These are phyloP conservation scores for Neurospora sp. DNA, from an alignment of 495 filamentous ascomycete genomes.

Conservation along the genomic window DNA sequence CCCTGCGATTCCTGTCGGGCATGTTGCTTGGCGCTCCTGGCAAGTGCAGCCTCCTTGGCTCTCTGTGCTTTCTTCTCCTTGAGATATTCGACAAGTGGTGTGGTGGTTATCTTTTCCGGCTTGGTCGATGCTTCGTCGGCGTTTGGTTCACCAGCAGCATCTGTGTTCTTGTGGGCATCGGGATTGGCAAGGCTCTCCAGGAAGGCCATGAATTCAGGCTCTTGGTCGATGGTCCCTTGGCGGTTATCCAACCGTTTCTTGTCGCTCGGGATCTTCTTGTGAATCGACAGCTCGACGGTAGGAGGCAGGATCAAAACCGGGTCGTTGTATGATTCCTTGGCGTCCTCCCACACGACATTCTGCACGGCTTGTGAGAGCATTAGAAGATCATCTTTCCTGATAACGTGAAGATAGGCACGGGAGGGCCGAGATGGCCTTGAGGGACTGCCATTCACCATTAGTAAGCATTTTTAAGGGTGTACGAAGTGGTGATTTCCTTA, in stretches of 20 bases:
- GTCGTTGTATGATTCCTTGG: conserved; percentile 56
- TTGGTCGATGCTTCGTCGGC: conserved; percentile 40
- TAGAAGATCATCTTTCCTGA: conserved; percentile 46
- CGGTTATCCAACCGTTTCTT: conserved; percentile 70
- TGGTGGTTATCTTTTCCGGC: conserved; percentile 59
- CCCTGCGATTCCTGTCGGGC: conserved; percentile 34
- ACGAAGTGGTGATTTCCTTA: conserved; percentile 28
- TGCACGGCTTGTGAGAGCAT: conserved; percentile 58
- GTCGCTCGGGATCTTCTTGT: conserved; percentile 60
- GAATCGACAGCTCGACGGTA: conserved; percentile 68
- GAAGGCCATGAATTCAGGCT: conserved; percentile 89
- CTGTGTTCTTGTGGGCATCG: conserved; percentile 34
- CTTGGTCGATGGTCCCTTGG: conserved; percentile 91
- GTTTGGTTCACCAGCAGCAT: conserved; percentile 35
- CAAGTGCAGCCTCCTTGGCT: conserved; percentile 53
- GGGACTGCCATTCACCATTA: conserved; percentile 39
- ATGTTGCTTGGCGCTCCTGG: conserved; percentile 37
- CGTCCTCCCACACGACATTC: conserved; percentile 58
- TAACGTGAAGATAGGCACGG: conserved; percentile 69
- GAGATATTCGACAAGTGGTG: conserved; percentile 82
- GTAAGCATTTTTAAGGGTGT: conserved; percentile 2
- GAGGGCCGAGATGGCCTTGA: conserved; percentile 68
- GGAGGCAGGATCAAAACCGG: conserved; percentile 63
- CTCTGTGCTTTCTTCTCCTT: conserved; percentile 85
- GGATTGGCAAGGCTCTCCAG: conserved; percentile 79